Percentiles rank a stretch among this genome's conserved stretches.
phyloP scores from a whole-genome alignment of 2,329 filamentous ascomycete genomes.

The Thermoascus crustaceus region DNA sequence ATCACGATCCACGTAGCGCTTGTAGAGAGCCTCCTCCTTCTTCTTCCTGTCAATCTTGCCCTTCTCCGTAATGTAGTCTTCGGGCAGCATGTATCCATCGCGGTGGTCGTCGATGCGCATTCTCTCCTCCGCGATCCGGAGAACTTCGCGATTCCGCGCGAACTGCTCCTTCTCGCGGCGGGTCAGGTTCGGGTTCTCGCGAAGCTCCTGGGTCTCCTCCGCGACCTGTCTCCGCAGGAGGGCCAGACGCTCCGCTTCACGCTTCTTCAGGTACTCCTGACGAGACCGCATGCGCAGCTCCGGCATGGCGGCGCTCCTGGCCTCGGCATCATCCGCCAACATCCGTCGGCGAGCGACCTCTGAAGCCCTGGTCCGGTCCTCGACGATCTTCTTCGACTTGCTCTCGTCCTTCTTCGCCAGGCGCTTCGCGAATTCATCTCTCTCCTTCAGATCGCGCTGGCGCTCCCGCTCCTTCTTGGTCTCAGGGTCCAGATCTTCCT shows the following conservation, averaged over 20 bases:
- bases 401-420: constrained; percentile 63
- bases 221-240: constrained; percentile 83
- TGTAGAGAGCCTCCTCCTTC: constrained; percentile 85
- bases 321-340: constrained; percentile 59
- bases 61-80: constrained; percentile 91
- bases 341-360: constrained; percentile 54
- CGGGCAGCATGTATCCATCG: constrained; percentile 87
- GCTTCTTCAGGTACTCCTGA: constrained; percentile 88
- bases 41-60: constrained; percentile 79
- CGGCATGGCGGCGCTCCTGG: constrained; percentile 63
- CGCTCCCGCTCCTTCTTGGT: constrained; percentile 51
- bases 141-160: constrained; percentile 72
- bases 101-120: constrained; percentile 81
- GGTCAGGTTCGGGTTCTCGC: constrained; percentile 65
- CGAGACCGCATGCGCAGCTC: constrained; percentile 76
- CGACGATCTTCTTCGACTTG: constrained; percentile 60
- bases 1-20: constrained; percentile 78
- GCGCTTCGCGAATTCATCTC: constrained; percentile 71
- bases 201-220: constrained; percentile 75
- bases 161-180: constrained; percentile 80
- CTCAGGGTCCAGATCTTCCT: constrained; percentile 52
- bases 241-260: constrained; percentile 75
- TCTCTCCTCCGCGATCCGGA: constrained; percentile 75
- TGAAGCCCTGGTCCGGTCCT: constrained; percentile 51
- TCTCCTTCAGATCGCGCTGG: constrained; percentile 62